phyloP scores from a whole-genome alignment of 352 stramenopile species.

The Pythium aphanidermatum region DNA sequence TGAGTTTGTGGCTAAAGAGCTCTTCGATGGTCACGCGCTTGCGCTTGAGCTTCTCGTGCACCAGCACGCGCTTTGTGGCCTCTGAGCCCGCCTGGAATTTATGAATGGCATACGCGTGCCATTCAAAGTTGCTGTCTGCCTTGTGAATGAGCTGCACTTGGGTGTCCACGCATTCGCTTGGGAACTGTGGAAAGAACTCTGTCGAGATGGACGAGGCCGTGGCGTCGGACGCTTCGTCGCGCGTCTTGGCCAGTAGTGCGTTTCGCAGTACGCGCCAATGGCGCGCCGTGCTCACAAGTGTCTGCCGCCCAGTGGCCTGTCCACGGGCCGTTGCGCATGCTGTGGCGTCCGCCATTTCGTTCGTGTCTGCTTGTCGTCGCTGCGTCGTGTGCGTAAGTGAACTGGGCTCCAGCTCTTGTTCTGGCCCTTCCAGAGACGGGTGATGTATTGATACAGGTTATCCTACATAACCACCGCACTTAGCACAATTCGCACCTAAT shows the following conservation, averaged over 20 bases:
- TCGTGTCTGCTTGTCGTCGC: conserved; percentile 9
- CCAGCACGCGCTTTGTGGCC: conserved; percentile 32
- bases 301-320: too few relatives aligned
- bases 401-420: neutral
- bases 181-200: conserved; percentile 58
- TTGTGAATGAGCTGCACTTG: neutral
- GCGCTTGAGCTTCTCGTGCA: conserved; percentile 67
- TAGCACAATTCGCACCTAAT: neutral
- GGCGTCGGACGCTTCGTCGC: conserved; percentile 15
- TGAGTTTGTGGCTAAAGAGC: conserved; percentile 69
- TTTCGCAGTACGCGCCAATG: conserved; percentile 71
- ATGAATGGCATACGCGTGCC: conserved; percentile 40
- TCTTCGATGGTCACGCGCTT: conserved; percentile 51
- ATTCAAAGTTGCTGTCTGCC: conserved; percentile 35
- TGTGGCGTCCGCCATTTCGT: conserved; percentile 3
- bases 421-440: too few relatives aligned
- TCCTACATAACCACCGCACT: conserved; percentile 8
- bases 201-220: conserved; percentile 57
- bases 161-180: neutral
- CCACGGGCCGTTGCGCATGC: neutral
- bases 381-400: too few relatives aligned
- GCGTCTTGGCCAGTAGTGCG: conserved; percentile 35
- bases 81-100: too few relatives aligned
- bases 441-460: neutral
- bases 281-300: conserved; percentile 34